These are phyloP conservation scores for Chenopodium album DNA, from an alignment of 148 eudicot species.

Conservation along the genomic window DNA sequence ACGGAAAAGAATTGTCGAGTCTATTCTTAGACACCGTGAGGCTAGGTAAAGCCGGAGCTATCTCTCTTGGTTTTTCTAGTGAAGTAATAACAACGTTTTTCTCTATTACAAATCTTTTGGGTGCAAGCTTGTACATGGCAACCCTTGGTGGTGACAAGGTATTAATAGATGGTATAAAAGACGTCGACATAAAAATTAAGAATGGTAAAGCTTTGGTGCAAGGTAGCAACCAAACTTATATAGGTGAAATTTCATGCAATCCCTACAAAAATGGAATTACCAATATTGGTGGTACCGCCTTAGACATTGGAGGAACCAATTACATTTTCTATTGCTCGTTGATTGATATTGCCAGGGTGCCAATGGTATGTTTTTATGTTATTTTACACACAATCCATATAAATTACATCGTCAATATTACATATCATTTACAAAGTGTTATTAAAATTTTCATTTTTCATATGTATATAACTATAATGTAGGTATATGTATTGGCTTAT, in stretches of 20 bases:
- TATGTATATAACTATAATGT: background rate
- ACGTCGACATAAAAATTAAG: constrained; percentile 25
- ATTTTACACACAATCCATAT: background rate
- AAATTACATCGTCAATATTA: too few relatives aligned
- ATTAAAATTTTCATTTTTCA: background rate
- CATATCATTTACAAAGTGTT: too few relatives aligned
- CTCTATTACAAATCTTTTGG: constrained; percentile 21
- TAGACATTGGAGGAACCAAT: constrained; percentile 34
- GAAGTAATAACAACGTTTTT: constrained; percentile 29
- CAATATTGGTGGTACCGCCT: constrained; percentile 10
- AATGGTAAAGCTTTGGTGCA: constrained; percentile 27
- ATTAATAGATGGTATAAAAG: constrained; percentile 32
- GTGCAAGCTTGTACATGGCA: constrained; percentile 50
- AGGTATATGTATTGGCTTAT: constrained; percentile 53
- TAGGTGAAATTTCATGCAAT: constrained; percentile 40
- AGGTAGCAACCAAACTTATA: background rate
- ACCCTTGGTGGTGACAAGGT: constrained; percentile 30
- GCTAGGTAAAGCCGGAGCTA: constrained; percentile 32
- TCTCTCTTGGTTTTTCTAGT: constrained; percentile 53
- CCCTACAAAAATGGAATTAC: constrained; percentile 18
- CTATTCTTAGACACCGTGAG: constrained; percentile 35
- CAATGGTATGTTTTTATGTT: constrained; percentile 33
- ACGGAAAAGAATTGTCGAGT: background rate
- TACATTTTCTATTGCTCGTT: constrained; percentile 40
- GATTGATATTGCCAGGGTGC: constrained; percentile 39